Base-by-base conservation (phyloP, 2,329 filamentous ascomycete species). In the Trichoderma lentiforme region DNA sequence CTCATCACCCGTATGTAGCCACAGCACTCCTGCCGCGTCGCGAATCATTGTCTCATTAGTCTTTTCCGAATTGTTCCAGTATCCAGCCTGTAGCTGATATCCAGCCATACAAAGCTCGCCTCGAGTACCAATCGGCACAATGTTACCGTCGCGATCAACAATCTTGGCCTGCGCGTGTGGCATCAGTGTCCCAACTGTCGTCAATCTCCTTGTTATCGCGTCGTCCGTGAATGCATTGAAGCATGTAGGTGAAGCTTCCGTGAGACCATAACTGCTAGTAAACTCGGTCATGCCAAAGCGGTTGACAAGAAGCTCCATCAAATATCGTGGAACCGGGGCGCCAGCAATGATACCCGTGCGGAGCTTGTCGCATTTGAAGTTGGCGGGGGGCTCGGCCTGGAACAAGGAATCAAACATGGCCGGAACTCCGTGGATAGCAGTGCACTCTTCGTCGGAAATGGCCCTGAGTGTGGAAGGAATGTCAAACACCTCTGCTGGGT, bases 151-250 rank as follows among this genome's bases (percentile, higher is more conserved):
- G 34, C 87, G 84, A 77, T 94, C 90, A 28, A 95, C 89, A 74
- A 95, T 92, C 83, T 96, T 97, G 65, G 93, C 92, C 51, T 88
- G 86, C 3, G 89, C 88, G 77, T 95, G 92, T 4, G 93, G 93
- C 83, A 95, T 89, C 60, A 95, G 83, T 18, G 90, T 92, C 3
- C 93, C 93, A 0, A 95, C 93, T 0, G 92, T 94, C 2, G 87
- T 89, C 30, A 95, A 83, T 47, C 92, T 86, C 51, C 85, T 86
- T 74, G 90, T 84, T 64, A 94, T 87, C 1, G 89, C 87, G 79
- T 95, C 93, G 72, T 91, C 89, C 0, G 91, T 92, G 77, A 92
- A 91, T 12, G 93, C 91, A 76, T 94, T 95, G 84, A 95, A 95
- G 81, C 92, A 93, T 0, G 92, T 94, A 0, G 93, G 93, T 2